Evolutionary conservation across 2,329 filamentous ascomycete species (phyloP).

Genomic region (Aspergillus aculeatus): DNA sequence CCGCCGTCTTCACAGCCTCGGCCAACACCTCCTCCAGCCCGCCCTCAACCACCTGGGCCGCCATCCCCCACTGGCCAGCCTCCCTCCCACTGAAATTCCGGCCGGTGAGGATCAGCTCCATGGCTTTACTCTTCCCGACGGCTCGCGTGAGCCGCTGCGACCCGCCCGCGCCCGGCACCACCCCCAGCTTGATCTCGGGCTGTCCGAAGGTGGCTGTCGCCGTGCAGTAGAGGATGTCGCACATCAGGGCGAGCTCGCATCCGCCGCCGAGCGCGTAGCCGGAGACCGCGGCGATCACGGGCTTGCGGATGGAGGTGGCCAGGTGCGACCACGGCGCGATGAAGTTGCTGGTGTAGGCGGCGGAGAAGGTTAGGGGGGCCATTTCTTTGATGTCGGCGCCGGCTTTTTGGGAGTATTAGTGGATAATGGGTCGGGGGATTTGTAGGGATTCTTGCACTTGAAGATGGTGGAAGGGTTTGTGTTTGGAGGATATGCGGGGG

Average conservation of each 20-base stretch:
- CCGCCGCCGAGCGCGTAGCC: slow-evolving; percentile 93
- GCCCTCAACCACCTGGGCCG: slow-evolving; percentile 72
- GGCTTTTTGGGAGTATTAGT: slow-evolving; percentile 47
- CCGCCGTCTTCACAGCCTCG: slow-evolving; percentile 76
- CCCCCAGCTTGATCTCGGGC: slow-evolving; percentile 93
- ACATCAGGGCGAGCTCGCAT: slow-evolving; percentile 97
- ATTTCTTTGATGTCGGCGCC: slow-evolving; percentile 99
- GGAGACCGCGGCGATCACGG: slow-evolving; percentile 89
- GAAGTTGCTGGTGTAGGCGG: slow-evolving; percentile 85
- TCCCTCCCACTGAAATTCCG: slow-evolving; percentile 79
- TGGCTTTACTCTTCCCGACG: slow-evolving; percentile 79
- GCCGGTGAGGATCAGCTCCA: slow-evolving; percentile 88
- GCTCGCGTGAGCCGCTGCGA: slow-evolving; percentile 83
- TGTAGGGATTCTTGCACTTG: not conserved
- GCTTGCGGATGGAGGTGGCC: slow-evolving; percentile 82
- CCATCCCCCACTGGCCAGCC: slow-evolving; percentile 87
- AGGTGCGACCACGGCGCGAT: slow-evolving; percentile 93
- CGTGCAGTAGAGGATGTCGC: slow-evolving; percentile 90
- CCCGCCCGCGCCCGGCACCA: slow-evolving; percentile 87
- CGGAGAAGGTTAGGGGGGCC: slow-evolving; percentile 83
- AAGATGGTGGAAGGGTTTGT: too few species aligned
- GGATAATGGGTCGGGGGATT: slow-evolving; percentile 2
- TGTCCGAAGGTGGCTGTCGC: slow-evolving; percentile 87
- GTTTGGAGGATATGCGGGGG: too few species aligned
- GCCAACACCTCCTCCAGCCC: slow-evolving; percentile 79